A percentile compares a stretch with the other conserved stretches of the same genome.
Evolutionary conservation across 306 rosid genomes (phyloP).

Genomic region (Acmispon strigosus): DNA sequence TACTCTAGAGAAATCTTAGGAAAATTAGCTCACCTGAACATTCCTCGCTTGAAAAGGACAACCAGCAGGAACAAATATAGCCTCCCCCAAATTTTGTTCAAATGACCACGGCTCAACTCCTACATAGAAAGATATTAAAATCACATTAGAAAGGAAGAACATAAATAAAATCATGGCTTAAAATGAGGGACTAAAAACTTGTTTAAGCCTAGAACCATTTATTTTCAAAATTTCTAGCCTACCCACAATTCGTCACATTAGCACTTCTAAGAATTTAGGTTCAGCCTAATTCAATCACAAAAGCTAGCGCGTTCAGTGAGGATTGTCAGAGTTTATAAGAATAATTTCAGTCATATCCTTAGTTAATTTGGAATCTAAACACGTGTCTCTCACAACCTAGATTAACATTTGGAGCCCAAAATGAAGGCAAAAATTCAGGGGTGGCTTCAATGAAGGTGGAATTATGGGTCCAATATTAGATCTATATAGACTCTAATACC

Average conservation of each 20-base stretch:
- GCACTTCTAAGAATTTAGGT: not conserved
- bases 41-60: conserved; percentile 93
- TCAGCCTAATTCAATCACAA: too few relatives aligned
- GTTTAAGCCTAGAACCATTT: not conserved
- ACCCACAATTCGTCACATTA: not conserved
- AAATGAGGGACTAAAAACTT: too few relatives aligned
- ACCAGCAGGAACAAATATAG: conserved; percentile 91
- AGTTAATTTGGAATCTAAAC: too few relatives aligned
- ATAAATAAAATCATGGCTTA: not conserved
- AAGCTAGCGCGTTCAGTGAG: too few relatives aligned
- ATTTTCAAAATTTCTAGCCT: not conserved
- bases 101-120: conserved; percentile 98
- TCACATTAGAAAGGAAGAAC: conserved; percentile 4
- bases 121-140: conserved; percentile 30
- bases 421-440: too few relatives aligned
- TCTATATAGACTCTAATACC: too few relatives aligned
- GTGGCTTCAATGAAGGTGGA: too few relatives aligned
- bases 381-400: too few relatives aligned
- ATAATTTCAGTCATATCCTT: too few relatives aligned
- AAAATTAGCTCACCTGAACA: conserved; percentile 58
- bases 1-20: not conserved
- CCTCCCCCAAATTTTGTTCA: conserved; percentile 83
- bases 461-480: too few relatives aligned
- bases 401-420: too few relatives aligned
- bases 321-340: too few relatives aligned